Base-by-base conservation (phyloP, 1,284 basidiomycete species). In the Moniliella sp. region DNA sequence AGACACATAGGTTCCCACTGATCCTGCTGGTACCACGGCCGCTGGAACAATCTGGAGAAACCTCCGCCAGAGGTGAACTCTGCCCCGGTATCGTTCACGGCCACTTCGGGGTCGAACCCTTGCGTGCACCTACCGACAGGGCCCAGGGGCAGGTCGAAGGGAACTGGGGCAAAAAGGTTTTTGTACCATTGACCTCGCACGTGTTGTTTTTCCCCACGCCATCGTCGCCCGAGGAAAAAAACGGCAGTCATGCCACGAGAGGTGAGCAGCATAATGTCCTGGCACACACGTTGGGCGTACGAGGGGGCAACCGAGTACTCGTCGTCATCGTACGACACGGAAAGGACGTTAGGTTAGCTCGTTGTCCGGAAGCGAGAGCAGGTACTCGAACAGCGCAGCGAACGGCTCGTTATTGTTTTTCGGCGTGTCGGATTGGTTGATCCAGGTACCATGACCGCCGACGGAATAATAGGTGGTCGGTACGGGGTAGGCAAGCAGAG, bases 321-420 rank as follows among this genome's bases (percentile, higher is more conserved):
- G 28, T 48, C 53, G 31, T 78, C 76, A 5, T 68, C 74, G 46
- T 78, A 74, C 40, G 67, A 69, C 0, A 72, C 74, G 19, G 21
- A 23, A 38, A 75, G 69, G 5, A 67, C 65, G 37, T 66, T 64
- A 8, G 73, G 72, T n/a, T n/a, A 67, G 57, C 15, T 65, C 65
- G 46, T 70, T 65, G 12, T 62, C 63, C 0, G 43, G 42, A 35
- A 69, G 65, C n/a, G 39, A 51, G 4, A 72, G 60, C 27, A 75
- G 62, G 45, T 68, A 72, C 46, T 68, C 67, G 11, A 75, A 58
- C 64, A 75, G 76, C 64, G 66, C 57, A n/a, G 49, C 36, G 41
- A 75, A 76, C 10, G 74, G 74, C 49, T 78, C 76, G 42, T 71
- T 72, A 21, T 71, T 74, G 51, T 76, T 70, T 33, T 66, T 67